These are phyloP conservation scores for Cutaneotrichosporon sp. DNA, from an alignment of 1,284 basidiomycete species.

Conservation along the genomic window DNA sequence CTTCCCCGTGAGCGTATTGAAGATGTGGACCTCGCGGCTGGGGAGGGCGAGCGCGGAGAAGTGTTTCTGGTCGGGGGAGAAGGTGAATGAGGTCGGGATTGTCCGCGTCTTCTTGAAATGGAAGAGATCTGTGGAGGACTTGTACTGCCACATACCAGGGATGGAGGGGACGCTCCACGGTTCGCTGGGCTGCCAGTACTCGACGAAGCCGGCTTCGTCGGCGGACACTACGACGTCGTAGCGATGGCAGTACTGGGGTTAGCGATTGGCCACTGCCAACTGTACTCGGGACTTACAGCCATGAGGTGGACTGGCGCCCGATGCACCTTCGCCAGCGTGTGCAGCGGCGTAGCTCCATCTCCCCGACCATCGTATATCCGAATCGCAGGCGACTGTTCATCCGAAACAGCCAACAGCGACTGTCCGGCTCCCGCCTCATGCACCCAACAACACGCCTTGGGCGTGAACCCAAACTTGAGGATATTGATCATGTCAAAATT, in stretches of 20 bases:
- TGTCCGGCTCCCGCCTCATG: conserved; percentile 82
- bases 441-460: conserved; percentile 88
- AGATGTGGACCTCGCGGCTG: conserved; percentile 88
- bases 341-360: conserved; percentile 62
- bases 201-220: conserved; percentile 89
- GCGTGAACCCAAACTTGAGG: conserved; percentile 77
- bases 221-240: conserved; percentile 91
- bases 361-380: conserved; percentile 90
- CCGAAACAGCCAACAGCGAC: conserved; percentile 84
- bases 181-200: conserved; percentile 90
- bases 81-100: conserved; percentile 79
- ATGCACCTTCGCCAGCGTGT: conserved; percentile 72
- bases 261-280: too few relatives aligned
- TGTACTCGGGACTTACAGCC: conserved; percentile 74
- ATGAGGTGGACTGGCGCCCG: conserved; percentile 84
- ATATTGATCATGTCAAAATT: conserved; percentile 99
- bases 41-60: conserved; percentile 90
- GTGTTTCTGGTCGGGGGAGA: conserved; percentile 79
- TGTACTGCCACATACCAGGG: conserved; percentile 80
- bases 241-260: conserved; percentile 72
- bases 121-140: conserved; percentile 87
- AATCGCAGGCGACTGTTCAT: conserved; percentile 67
- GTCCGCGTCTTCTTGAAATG: conserved; percentile 91
- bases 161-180: conserved; percentile 78
- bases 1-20: conserved; percentile 86